These are phyloP conservation scores for Orbilia quercus DNA, from an alignment of 2,329 filamentous ascomycete genomes.

Conservation along the genomic window DNA sequence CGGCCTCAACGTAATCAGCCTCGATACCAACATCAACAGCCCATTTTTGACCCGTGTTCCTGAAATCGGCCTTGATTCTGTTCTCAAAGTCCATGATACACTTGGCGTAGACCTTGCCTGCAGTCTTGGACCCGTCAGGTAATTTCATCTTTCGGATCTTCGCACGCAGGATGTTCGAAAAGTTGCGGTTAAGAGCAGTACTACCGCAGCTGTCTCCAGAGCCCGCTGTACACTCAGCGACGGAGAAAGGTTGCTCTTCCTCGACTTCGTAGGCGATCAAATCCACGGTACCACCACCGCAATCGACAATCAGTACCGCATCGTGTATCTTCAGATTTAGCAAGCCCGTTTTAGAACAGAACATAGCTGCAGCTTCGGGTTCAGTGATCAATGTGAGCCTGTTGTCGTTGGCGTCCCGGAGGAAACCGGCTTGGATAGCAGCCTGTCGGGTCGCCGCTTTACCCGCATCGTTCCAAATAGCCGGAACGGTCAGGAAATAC, in stretches of 20 bases:
- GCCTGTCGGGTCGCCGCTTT: slow-evolving; percentile 96
- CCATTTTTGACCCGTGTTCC: slow-evolving; percentile 99
- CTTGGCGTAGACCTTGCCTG: slow-evolving; percentile 98
- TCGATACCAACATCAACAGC: slow-evolving; percentile 98
- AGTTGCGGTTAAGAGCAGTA: slow-evolving; percentile 97
- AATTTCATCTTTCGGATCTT: slow-evolving; percentile 99
- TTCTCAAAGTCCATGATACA: slow-evolving; percentile 99
- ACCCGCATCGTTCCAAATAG: slow-evolving; percentile 98
- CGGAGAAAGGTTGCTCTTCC: slow-evolving; percentile 95
- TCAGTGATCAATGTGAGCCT: slow-evolving; percentile 93
- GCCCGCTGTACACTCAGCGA: slow-evolving; percentile 95
- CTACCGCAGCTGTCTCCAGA: slow-evolving; percentile 98
- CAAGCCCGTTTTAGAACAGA: slow-evolving; percentile 96
- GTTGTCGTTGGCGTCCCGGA: slow-evolving; percentile 97
- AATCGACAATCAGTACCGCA: slow-evolving; percentile 97
- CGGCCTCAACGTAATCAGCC: slow-evolving; percentile 95
- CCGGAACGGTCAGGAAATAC: slow-evolving; percentile 98
- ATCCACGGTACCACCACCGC: slow-evolving; percentile 97
- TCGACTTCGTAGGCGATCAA: slow-evolving; percentile 99
- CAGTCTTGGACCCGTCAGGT: slow-evolving; percentile 93
- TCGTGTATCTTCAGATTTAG: slow-evolving; percentile 98
- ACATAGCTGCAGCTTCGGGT: slow-evolving; percentile 95
- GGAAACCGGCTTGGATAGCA: slow-evolving; percentile 95
- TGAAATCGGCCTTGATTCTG: slow-evolving; percentile 98
- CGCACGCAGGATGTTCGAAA: slow-evolving; percentile 95